Conservation (phyloP, 2,329 filamentous ascomycete species). For the Fusarium sacchari region DNA sequence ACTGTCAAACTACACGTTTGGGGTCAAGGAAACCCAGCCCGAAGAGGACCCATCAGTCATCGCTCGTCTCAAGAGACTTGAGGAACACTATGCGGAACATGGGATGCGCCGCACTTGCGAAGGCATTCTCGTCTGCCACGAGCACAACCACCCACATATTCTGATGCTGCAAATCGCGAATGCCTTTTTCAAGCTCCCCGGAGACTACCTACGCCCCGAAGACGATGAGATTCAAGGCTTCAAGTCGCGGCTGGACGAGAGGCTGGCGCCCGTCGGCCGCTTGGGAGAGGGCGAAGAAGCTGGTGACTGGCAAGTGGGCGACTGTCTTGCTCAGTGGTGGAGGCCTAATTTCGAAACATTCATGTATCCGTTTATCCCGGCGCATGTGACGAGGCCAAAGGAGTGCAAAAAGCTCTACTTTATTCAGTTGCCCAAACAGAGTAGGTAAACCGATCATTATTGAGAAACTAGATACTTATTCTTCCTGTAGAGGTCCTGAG, state of each 20-base stretch:
- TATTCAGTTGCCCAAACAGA: constrained; percentile 91
- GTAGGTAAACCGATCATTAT: constrained; percentile 57
- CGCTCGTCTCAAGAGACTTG: constrained; percentile 90
- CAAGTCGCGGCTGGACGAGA: constrained; percentile 90
- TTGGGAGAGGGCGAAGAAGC: constrained; percentile 88
- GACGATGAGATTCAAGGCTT: constrained; percentile 96
- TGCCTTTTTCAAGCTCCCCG: constrained; percentile 98
- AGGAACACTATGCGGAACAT: constrained; percentile 91
- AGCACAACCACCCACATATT: constrained; percentile 98
- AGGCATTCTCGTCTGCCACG: constrained; percentile 96
- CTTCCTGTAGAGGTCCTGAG: constrained; percentile 80
- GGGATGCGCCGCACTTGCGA: constrained; percentile 98
- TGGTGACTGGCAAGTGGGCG: constrained; percentile 88
- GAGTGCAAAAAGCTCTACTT: constrained; percentile 99
- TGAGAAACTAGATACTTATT: not conserved
- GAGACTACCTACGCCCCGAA: constrained; percentile 89
- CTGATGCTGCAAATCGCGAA: constrained; percentile 99
- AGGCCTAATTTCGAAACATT: constrained; percentile 99
- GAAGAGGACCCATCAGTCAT: constrained; percentile 97
- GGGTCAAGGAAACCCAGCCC: constrained; percentile 96
- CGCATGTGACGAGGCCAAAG: constrained; percentile 95
- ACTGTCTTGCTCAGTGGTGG: constrained; percentile 98
- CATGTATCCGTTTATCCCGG: constrained; percentile 98
- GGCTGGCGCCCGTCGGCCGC: constrained; percentile 89
- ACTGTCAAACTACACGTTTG: constrained; percentile 98